Percentiles rank a stretch among this genome's conserved stretches.
These are phyloP conservation scores for Vigna trinervia DNA, from an alignment of 306 rosid species.

Conservation along the genomic window DNA sequence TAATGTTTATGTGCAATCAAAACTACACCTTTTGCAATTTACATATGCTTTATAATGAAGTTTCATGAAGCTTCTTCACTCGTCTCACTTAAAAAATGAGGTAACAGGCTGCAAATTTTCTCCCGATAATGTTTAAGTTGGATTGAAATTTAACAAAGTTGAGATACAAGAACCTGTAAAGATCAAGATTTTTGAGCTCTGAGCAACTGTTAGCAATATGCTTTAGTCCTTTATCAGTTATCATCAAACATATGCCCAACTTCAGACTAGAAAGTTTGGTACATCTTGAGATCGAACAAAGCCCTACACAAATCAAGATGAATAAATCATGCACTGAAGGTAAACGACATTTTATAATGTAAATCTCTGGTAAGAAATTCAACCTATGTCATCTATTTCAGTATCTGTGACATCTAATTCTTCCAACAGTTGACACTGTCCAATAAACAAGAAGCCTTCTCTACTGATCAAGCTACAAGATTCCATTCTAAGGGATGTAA, in stretches of 20 bases:
- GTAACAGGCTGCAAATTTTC: neutral
- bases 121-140: constrained; percentile 1
- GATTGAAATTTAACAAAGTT: constrained; percentile 31
- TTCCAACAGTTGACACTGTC: constrained; percentile 66
- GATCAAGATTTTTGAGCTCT: constrained; percentile 60
- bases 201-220: constrained; percentile 60
- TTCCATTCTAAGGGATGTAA: constrained; percentile 74
- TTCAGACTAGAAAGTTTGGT: constrained; percentile 59
- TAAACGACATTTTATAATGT: constrained; percentile 4
- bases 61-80: neutral
- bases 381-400: constrained; percentile 70
- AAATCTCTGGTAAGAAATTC: constrained; percentile 8
- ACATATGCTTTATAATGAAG: neutral
- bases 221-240: constrained; percentile 62
- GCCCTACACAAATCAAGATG: constrained; percentile 57
- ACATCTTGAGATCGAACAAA: constrained; percentile 63
- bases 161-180: constrained; percentile 59
- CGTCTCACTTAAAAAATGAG: constrained; percentile 7
- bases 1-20: constrained; percentile 17
- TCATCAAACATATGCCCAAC: constrained; percentile 64
- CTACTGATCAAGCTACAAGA: constrained; percentile 63
- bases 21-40: constrained; percentile 5
- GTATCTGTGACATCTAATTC: constrained; percentile 74
- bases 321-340: constrained; percentile 26
- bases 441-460: constrained; percentile 66